These are phyloP conservation scores for Leccinum boreale DNA, from an alignment of 768 basidiomycete genomes.

Conservation along the genomic window DNA sequence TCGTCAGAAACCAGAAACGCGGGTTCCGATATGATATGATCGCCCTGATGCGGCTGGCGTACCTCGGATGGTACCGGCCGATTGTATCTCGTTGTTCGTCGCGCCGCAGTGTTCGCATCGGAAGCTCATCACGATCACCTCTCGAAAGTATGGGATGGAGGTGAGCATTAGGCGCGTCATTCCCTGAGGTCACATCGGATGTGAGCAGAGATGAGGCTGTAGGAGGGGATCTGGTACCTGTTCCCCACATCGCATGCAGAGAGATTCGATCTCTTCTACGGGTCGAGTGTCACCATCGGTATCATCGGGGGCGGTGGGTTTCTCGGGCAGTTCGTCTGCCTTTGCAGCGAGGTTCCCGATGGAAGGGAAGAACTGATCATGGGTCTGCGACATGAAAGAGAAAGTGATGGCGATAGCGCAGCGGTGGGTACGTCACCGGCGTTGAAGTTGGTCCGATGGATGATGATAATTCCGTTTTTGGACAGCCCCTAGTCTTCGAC, in stretches of 20 bases:
- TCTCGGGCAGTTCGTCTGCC: slow-evolving; percentile 35
- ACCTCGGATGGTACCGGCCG: slow-evolving; percentile 86
- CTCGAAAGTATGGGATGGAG: slow-evolving; percentile 90
- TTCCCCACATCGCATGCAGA: slow-evolving; percentile 92
- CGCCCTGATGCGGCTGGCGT: slow-evolving; percentile 20
- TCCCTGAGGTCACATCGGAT: slow-evolving; percentile 54
- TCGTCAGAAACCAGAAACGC: neutral
- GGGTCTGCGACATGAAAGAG: slow-evolving; percentile 18
- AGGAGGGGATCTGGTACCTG: slow-evolving; percentile 52
- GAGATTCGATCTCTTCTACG: slow-evolving; percentile 81
- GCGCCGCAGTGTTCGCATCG: slow-evolving; percentile 90
- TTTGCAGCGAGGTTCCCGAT: slow-evolving; percentile 54
- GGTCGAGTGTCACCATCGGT: slow-evolving; percentile 43
- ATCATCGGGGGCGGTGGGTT: slow-evolving; percentile 28
- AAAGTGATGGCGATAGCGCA: neutral
- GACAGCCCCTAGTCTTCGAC: neutral
- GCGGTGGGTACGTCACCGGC: neutral
- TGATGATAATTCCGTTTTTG: slow-evolving; percentile 2
- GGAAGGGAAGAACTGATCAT: slow-evolving; percentile 47
- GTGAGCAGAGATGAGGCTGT: neutral
- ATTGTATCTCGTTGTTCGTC: slow-evolving; percentile 91
- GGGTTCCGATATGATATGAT: too few relatives aligned
- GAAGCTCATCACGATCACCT: slow-evolving; percentile 96
- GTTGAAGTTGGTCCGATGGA: neutral
- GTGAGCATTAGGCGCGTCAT: slow-evolving; percentile 85